These are phyloP conservation scores for Alnus rubra DNA, from an alignment of 306 rosid genomes.

Conservation along the genomic window DNA sequence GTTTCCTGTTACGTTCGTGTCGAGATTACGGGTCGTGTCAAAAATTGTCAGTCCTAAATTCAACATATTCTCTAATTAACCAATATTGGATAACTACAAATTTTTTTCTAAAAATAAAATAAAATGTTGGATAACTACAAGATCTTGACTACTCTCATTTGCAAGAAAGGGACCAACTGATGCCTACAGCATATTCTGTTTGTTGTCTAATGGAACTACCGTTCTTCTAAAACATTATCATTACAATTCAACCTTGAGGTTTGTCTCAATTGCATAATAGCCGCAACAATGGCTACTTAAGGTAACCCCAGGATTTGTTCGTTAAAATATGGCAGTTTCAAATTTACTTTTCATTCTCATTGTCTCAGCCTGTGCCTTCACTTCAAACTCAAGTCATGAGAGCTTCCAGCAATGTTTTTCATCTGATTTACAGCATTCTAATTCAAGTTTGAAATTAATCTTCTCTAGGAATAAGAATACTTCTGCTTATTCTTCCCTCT, in stretches of 20 bases:
- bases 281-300: neutral
- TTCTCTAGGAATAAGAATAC: neutral
- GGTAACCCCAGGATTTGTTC: neutral
- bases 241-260: neutral
- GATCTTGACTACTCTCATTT: too few relatives aligned
- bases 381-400: neutral
- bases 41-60: too few relatives aligned
- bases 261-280: neutral
- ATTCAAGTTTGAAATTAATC: neutral
- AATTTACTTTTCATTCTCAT: neutral
- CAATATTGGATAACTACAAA: too few relatives aligned
- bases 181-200: too few relatives aligned
- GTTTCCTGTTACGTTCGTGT: too few relatives aligned
- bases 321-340: neutral
- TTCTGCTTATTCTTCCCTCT: neutral
- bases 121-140: too few relatives aligned
- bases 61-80: too few relatives aligned
- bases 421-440: neutral
- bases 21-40: too few relatives aligned
- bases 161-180: too few relatives aligned
- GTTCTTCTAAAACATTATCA: neutral
- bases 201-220: neutral
- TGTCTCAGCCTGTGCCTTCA: neutral
- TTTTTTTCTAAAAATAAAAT: too few relatives aligned
- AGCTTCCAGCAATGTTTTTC: constrained; percentile 1